phyloP scores from a whole-genome alignment of 1,284 basidiomycete genomes.

The Cutaneotrichosporon arboriforme region DNA sequence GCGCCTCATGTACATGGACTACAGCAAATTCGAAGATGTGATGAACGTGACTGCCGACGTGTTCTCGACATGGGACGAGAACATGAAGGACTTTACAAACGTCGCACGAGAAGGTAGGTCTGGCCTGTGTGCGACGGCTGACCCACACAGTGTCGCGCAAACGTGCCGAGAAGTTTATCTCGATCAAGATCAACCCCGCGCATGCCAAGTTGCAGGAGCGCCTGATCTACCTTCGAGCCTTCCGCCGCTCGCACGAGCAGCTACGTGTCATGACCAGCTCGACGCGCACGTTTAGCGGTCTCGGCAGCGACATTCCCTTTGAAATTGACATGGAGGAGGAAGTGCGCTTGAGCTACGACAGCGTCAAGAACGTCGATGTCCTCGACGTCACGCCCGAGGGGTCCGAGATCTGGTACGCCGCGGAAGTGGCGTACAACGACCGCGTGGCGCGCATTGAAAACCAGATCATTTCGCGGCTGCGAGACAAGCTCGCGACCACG shows the following conservation, averaged over 20 bases:
- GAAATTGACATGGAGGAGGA: slow-evolving; percentile 90
- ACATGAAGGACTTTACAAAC: slow-evolving; percentile 96
- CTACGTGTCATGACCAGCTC: slow-evolving; percentile 95
- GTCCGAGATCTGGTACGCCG: slow-evolving; percentile 96
- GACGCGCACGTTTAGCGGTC: slow-evolving; percentile 75
- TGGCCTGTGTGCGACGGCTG: background rate
- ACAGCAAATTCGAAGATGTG: slow-evolving; percentile 84
- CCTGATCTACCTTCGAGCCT: slow-evolving; percentile 78
- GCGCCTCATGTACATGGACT: slow-evolving; percentile 87
- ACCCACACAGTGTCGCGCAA: slow-evolving; percentile 66
- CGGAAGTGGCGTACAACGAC: slow-evolving; percentile 96
- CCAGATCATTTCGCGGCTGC: slow-evolving; percentile 89
- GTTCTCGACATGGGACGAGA: slow-evolving; percentile 93
- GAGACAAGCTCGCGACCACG: slow-evolving; percentile 90
- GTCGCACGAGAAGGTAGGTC: slow-evolving; percentile 69
- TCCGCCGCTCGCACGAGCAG: slow-evolving; percentile 97
- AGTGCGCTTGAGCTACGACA: slow-evolving; percentile 89
- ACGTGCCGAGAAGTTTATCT: slow-evolving; percentile 88
- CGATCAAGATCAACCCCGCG: slow-evolving; percentile 88
- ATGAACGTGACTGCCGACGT: slow-evolving; percentile 72
- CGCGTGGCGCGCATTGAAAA: slow-evolving; percentile 95
- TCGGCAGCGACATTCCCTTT: slow-evolving; percentile 61
- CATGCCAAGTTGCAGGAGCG: slow-evolving; percentile 89
- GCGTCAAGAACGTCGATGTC: slow-evolving; percentile 91
- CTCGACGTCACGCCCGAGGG: slow-evolving; percentile 91